These are phyloP conservation scores for Lasiosphaeria ovina DNA, from an alignment of 495 filamentous ascomycete species.

Conservation along the genomic window DNA sequence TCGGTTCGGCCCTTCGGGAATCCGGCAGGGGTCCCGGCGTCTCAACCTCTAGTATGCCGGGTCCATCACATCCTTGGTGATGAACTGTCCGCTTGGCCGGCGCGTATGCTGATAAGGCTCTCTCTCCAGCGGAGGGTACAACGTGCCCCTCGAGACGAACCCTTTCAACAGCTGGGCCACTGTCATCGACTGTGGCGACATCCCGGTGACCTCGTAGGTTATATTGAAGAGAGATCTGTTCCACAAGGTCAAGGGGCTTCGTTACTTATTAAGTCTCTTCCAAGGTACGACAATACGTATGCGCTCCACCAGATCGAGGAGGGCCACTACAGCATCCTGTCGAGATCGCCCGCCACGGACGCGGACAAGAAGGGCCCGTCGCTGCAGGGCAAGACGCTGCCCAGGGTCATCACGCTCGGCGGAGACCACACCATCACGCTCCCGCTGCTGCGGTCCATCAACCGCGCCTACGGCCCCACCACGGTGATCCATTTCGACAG, in stretches of 20 bases:
- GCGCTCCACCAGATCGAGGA: constrained; percentile 79
- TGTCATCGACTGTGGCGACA: constrained; percentile 81
- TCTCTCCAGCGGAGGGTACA: constrained; percentile 62
- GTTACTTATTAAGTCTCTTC: not conserved
- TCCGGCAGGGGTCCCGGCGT: constrained; percentile 75
- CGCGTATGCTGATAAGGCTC: not conserved
- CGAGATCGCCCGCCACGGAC: constrained; percentile 49
- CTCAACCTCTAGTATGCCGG: constrained; percentile 58
- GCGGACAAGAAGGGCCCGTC: constrained; percentile 47
- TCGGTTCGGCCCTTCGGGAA: constrained; percentile 81
- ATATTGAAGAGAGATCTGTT: not conserved
- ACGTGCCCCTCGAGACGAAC: constrained; percentile 74
- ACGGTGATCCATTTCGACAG: constrained; percentile 86
- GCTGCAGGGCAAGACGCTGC: constrained; percentile 51
- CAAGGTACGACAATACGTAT: constrained; percentile 66
- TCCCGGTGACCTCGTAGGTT: constrained; percentile 69
- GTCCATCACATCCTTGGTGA: not conserved
- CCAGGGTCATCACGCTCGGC: constrained; percentile 70
- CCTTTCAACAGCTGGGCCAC: constrained; percentile 76
- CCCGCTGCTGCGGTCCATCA: constrained; percentile 71
- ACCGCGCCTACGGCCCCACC: constrained; percentile 73
- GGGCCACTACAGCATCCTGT: constrained; percentile 56
- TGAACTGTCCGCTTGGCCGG: not conserved
- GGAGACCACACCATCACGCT: constrained; percentile 84
- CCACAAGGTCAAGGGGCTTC: not conserved